These are phyloP conservation scores for Triadica sebifera DNA, from an alignment of 345 rosid species.

Conservation along the genomic window DNA sequence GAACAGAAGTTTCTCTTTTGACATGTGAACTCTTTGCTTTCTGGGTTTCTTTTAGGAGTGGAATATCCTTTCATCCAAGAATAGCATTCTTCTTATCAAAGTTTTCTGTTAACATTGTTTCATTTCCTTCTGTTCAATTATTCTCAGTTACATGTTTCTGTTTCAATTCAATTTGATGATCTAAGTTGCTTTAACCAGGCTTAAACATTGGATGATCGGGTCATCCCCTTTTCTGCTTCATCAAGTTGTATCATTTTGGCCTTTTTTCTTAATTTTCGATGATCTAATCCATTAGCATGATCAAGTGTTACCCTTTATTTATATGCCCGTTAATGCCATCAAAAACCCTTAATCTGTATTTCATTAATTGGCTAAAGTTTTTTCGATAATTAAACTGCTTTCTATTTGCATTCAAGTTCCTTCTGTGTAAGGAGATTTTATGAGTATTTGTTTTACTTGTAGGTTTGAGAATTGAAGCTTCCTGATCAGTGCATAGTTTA, in stretches of 20 bases:
- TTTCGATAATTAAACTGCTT: neutral
- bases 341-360: neutral
- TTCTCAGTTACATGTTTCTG: too few relatives aligned
- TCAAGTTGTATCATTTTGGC: neutral
- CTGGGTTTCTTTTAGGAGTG: conserved; percentile 36
- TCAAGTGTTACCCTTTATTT: neutral
- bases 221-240: too few relatives aligned
- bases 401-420: neutral
- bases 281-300: neutral
- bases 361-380: neutral
- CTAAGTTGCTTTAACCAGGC: neutral
- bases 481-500: conserved; percentile 33
- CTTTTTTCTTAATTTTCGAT: neutral
- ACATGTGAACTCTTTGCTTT: conserved; percentile 38
- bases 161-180: too few relatives aligned
- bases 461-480: conserved; percentile 52
- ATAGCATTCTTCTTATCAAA: conserved; percentile 38
- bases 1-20: conserved; percentile 36
- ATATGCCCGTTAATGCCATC: neutral
- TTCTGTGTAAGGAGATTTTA: conserved; percentile 15
- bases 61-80: conserved; percentile 41
- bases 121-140: too few relatives aligned
- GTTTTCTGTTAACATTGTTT: conserved; percentile 22
- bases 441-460: conserved; percentile 25
- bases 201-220: conserved; percentile 22